Percentiles rank a stretch among this genome's conserved stretches.
Conservation (phyloP, 768 basidiomycete genomes). For the Zangia roseola region DNA sequence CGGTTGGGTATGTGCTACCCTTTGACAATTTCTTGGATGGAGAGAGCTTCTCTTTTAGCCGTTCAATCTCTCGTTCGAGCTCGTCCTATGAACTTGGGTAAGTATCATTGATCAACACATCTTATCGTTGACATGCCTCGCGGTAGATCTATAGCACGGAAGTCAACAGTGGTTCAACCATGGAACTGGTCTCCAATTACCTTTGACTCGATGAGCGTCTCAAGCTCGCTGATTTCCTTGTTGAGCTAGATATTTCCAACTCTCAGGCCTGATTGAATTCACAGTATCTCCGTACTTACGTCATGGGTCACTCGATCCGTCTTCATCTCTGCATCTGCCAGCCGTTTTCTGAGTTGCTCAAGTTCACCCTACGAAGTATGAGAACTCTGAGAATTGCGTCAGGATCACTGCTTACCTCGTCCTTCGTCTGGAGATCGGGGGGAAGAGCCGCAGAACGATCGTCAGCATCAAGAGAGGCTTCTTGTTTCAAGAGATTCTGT, state of each 20-base stretch:
- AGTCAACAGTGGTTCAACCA: constrained; percentile 3
- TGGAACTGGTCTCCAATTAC: constrained; percentile 36
- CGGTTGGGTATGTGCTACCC: constrained; percentile 40
- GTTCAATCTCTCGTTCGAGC: constrained; percentile 81
- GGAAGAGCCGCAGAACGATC: constrained; percentile 13
- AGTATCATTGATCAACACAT: constrained; percentile 2
- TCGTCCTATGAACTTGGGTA: constrained; percentile 57
- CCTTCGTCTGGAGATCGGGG: constrained; percentile 42
- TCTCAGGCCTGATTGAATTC: background rate
- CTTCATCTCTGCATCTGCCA: constrained; percentile 73
- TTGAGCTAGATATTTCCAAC: constrained; percentile 54
- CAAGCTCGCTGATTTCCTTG: constrained; percentile 90
- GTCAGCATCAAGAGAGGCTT: constrained; percentile 36
- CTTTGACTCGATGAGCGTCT: constrained; percentile 92
- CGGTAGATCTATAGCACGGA: constrained; percentile 65
- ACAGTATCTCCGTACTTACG: constrained; percentile 39
- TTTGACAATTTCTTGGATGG: constrained; percentile 57
- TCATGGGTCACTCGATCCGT: constrained; percentile 66
- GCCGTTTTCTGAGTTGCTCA: constrained; percentile 68
- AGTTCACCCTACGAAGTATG: constrained; percentile 48
- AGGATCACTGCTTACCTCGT: constrained; percentile 46
- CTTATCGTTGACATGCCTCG: constrained; percentile 47
- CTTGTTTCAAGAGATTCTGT: constrained; percentile 52
- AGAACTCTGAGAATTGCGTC: background rate
- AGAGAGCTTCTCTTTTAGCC: constrained; percentile 66